phyloP scores from a whole-genome alignment of 306 rosid genomes.

The Cicer bijugum region DNA sequence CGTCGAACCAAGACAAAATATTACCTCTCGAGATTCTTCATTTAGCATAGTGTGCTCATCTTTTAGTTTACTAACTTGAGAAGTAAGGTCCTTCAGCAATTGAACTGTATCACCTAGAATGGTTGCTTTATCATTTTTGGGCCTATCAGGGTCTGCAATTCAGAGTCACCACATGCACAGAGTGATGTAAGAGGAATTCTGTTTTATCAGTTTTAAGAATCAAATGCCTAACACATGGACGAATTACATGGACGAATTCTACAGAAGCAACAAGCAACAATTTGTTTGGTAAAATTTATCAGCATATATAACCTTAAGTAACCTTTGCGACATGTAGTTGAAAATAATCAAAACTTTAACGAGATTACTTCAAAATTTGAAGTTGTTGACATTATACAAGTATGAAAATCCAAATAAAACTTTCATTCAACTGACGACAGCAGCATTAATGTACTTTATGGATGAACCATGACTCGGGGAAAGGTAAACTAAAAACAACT shows the following conservation, averaged over 20 bases:
- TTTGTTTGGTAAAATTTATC: conserved; percentile 4
- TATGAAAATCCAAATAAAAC: conserved; percentile 3
- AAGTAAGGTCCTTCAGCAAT: conserved; percentile 84
- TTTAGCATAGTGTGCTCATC: conserved; percentile 60
- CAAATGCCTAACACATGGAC: conserved; percentile 30
- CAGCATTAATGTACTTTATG: neutral
- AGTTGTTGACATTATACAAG: conserved; percentile 7
- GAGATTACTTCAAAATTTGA: neutral
- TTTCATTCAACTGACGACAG: neutral
- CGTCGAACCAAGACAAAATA: conserved; percentile 28
- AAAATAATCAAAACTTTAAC: conserved; percentile 30
- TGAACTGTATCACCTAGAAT: conserved; percentile 77
- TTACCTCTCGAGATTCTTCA: conserved; percentile 90
- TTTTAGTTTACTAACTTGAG: conserved; percentile 76
- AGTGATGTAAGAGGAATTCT: conserved; percentile 18
- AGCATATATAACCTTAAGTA: conserved; percentile 2
- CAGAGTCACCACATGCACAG: conserved; percentile 41
- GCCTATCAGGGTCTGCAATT: conserved; percentile 87
- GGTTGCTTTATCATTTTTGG: conserved; percentile 91
- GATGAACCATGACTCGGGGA: neutral
- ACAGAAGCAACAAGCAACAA: conserved; percentile 24
- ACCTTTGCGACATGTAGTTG: conserved; percentile 11
- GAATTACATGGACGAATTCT: conserved; percentile 16
- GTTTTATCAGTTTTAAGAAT: conserved; percentile 34
- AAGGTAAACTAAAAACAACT: conserved; percentile 25